Evolutionary conservation across 352 stramenopile species (phyloP), one percentile per base, ranked within the genome.

Genomic region (Discostella stelligera): DNA sequence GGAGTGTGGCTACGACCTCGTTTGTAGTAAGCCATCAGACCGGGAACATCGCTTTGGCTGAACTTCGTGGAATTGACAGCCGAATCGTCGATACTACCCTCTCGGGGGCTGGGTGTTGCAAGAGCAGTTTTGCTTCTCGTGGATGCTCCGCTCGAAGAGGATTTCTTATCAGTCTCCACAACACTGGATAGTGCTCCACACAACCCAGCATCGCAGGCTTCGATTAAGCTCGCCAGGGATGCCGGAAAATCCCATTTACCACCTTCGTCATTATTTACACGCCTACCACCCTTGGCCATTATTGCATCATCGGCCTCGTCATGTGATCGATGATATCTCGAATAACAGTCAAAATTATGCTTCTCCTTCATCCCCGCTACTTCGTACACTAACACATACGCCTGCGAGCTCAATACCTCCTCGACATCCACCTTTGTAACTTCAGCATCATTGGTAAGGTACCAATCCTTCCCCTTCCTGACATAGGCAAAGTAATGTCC

Each of bases 341-440:
- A 83, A 58, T 83, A 83, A 41, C 70, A 79, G 58, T 83, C 76
- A 60, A 83, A 83, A 27, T 78, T 78, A 44, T 83, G 67, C 25
- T 75, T 78, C 60, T 83, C 76, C 49, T 83, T 83, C 85, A 93
- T 93, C 52, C 83, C 85, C 37, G 70, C 86, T 3, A 91, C 88
- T 74, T 93, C 82, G 63, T 93, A 93, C 49, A 93, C 80, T 25
- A 92, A 49, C 60, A 93, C 89, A 74, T 93, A 93, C 3, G 88
- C 85, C 55, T 93, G 82, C 55, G 89, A 76, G 21, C 61, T 79
- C 67, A 93, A 66, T 11, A 92, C 88, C 58, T 81, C 83, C 10
- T 79, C 75, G 32, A 89, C 74, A 52, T 89, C 71, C 0, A 92
- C 88, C 55, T 84, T 80, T 0, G 80, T 84, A 7, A 93, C 86